Base-by-base conservation (phyloP, 108 stramenopile genomes). In the Seminavis robusta region DNA sequence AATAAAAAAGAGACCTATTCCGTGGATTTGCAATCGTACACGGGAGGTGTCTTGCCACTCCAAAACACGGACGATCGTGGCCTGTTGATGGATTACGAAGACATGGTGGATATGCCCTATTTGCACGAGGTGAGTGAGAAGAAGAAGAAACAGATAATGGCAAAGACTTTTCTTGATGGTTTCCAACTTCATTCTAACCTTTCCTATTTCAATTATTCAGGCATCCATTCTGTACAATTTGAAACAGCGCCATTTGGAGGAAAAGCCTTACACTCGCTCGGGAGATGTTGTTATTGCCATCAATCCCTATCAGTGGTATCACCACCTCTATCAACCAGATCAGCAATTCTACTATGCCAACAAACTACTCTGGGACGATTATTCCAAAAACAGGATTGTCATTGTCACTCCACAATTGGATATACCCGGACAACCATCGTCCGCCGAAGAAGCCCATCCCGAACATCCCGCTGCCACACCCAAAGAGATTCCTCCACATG, bases 281-380 rank as follows among this genome's bases (percentile, higher is more conserved):
- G 94, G 94, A 16, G 91, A 91, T 47, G 89, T 96, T 55, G 65
- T 95, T 44, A 85, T 96, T 33, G 95, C 95, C 9, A 74, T 96
- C 43, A 96, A 96, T 62, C 95, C 95, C 17, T 96, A 94, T 71
- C 71, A 71, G 50, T 89, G 88, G 88, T 86, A 86, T 41, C 52
- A 63, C n/a, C 67, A 77, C 1, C 65, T 89, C 47, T 89, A 89
- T 43, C 78, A 84, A 5, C 77, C 76, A 28, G 76, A 85, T 38
- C 65, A 71, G n/a, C 80, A 75, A 32, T 58, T 59, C 6, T 48
- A 59, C 33, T 89, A 86, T 47, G 70, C 82, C 33, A 74, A 79
- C 33, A 81, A 61, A 25, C 65, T 86, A 29, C 77, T 89, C 23
- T 85, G 59, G 59, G 59, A 69, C 25, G 59, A 65, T n/a, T n/a